These are phyloP conservation scores for Didymella sp. DNA, from an alignment of 2,329 filamentous ascomycete genomes.

Conservation along the genomic window DNA sequence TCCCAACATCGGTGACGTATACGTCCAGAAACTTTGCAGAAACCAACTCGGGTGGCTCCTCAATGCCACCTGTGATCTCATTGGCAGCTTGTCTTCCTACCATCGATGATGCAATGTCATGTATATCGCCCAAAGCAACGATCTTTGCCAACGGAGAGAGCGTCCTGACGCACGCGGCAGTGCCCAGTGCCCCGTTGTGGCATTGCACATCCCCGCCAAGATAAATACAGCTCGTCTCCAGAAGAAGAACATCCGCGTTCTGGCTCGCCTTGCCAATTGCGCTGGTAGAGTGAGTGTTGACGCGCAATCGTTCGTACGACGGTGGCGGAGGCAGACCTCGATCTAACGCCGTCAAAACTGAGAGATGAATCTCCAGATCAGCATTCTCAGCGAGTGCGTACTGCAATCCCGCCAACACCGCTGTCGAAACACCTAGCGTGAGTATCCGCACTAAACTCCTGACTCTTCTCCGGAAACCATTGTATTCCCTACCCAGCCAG, in stretches of 20 bases:
- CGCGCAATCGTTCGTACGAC: neutral
- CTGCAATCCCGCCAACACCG: conserved; percentile 60
- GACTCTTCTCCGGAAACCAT: neutral
- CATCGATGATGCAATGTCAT: conserved; percentile 35
- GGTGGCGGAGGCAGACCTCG: neutral
- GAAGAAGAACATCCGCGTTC: conserved; percentile 64
- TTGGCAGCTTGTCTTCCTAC: neutral
- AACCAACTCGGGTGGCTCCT: conserved; percentile 44
- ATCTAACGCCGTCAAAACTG: conserved; percentile 57
- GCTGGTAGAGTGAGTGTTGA: conserved; percentile 62
- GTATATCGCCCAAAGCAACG: conserved; percentile 63
- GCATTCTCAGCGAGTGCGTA: conserved; percentile 49
- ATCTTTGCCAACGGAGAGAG: conserved; percentile 57
- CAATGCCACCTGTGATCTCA: neutral
- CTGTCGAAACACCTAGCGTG: conserved; percentile 61
- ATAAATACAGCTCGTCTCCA: conserved; percentile 70
- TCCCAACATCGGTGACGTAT: conserved; percentile 42
- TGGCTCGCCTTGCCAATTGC: conserved; percentile 61
- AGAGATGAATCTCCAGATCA: conserved; percentile 58
- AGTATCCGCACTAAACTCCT: neutral
- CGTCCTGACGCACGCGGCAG: conserved; percentile 62
- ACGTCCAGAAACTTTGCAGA: conserved; percentile 34
- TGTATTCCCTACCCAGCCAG: conserved; percentile 7
- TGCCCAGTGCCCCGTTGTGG: conserved; percentile 69
- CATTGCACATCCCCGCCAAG: conserved; percentile 67